Conservation (phyloP, 2,329 filamentous ascomycete genomes). For the Hypoxylon sp. region DNA sequence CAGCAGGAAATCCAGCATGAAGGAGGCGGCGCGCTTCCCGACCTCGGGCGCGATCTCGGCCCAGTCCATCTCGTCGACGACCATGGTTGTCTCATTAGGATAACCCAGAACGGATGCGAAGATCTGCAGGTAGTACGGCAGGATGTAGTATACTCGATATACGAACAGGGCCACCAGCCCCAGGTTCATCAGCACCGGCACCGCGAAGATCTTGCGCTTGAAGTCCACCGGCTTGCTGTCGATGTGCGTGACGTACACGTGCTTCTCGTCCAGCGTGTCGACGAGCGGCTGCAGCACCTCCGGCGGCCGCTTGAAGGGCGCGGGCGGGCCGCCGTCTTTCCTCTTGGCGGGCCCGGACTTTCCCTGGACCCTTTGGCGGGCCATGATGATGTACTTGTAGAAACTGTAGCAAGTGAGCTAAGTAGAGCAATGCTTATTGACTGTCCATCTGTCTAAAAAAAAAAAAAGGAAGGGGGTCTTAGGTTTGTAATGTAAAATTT, state of each 20-base stretch:
- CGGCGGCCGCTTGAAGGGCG: conserved; percentile 77
- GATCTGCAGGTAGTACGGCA: conserved; percentile 79
- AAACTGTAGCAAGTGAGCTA: not conserved
- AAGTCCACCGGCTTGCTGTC: conserved; percentile 76
- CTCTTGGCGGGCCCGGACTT: conserved; percentile 44
- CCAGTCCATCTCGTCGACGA: conserved; percentile 68
- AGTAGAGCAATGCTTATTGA: not conserved
- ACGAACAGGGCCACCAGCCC: conserved; percentile 72
- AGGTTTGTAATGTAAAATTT: conserved; percentile 22
- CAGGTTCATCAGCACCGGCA: conserved; percentile 82
- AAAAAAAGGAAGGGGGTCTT: not conserved
- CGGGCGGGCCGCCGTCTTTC: conserved; percentile 58
- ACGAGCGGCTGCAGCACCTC: conserved; percentile 74
- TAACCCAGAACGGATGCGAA: conserved; percentile 73
- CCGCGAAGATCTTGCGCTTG: conserved; percentile 85
- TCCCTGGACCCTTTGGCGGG: conserved; percentile 44
- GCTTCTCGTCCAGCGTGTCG: conserved; percentile 70
- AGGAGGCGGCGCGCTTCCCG: conserved; percentile 69
- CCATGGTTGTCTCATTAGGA: conserved; percentile 73
- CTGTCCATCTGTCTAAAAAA: not conserved
- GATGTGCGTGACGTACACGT: conserved; percentile 88
- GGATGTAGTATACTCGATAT: conserved; percentile 75
- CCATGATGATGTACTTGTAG: conserved; percentile 39
- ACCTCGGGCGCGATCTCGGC: conserved; percentile 68
- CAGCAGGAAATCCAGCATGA: conserved; percentile 80